phyloP scores from a whole-genome alignment of 768 basidiomycete species.

The Pulveroboletus sp. region DNA sequence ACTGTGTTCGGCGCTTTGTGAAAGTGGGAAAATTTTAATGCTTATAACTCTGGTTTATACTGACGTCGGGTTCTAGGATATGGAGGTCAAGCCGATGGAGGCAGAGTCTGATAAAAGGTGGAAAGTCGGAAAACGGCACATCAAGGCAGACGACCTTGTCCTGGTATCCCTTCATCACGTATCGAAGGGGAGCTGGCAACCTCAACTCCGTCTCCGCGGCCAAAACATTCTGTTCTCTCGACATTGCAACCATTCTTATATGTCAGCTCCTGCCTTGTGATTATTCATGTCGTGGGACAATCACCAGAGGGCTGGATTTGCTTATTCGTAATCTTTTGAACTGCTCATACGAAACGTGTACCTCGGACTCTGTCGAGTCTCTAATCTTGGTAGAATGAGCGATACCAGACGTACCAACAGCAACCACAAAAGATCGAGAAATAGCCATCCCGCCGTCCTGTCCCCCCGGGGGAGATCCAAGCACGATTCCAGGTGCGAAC shows the following conservation, averaged over 20 bases:
- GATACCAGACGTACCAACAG: no score
- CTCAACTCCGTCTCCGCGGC: conserved; percentile 54
- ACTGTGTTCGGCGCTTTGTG: conserved; percentile 68
- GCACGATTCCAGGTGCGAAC: no score
- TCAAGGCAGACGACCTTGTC: conserved; percentile 62
- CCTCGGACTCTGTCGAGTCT: neutral
- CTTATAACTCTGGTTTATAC: neutral
- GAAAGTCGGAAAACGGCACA: conserved; percentile 54
- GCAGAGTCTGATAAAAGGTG: conserved; percentile 58
- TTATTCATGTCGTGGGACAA: neutral
- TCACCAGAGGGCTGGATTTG: neutral
- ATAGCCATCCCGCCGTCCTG: neutral
- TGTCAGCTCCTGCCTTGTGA: conserved; percentile 1
- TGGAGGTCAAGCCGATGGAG: conserved; percentile 49
- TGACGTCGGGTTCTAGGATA: conserved; percentile 37
- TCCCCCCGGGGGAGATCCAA: no score
- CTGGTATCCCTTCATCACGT: conserved; percentile 80
- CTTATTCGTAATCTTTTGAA: neutral
- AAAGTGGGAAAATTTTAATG: conserved; percentile 34
- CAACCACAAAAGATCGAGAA: neutral
- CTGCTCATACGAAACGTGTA: neutral
- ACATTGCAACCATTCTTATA: conserved; percentile 1
- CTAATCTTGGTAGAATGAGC: neutral
- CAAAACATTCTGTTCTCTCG: neutral
- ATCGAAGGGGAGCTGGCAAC: conserved; percentile 80